phyloP scores from a whole-genome alignment of 768 basidiomycete genomes.

The Baorangia bicolor region DNA sequence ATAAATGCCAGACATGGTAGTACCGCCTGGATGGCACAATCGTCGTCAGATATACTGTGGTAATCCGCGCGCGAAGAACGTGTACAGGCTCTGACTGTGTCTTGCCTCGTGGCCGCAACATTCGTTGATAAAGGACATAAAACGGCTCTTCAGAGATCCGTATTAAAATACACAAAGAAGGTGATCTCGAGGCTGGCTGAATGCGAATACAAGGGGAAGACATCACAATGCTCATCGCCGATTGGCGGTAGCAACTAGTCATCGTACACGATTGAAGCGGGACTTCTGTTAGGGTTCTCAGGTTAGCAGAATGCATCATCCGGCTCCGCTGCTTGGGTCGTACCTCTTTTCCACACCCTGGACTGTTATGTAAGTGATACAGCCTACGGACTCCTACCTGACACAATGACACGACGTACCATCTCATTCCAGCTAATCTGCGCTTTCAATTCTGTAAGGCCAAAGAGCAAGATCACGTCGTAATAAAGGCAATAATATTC shows the following conservation, averaged over 20 bases:
- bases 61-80: no score
- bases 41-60: no score
- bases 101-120: neutral
- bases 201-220: neutral
- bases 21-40: no score
- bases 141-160: neutral
- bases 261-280: conserved; percentile 21
- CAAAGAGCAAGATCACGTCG: conserved; percentile 40
- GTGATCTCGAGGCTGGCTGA: neutral
- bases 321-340: neutral
- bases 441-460: conserved; percentile 45
- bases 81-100: neutral
- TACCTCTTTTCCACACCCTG: conserved; percentile 22
- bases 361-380: neutral
- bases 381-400: no score
- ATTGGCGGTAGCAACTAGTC: conserved; percentile 2
- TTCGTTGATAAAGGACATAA: neutral
- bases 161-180: neutral
- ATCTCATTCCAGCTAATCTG: conserved; percentile 42
- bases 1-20: no score
- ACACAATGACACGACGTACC: neutral
- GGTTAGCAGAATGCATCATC: neutral
- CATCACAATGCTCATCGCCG: neutral
- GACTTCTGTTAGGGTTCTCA: conserved; percentile 6
- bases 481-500: conserved; percentile 22